Evolutionary conservation across 495 filamentous ascomycete species (phyloP).

Genomic region (Wilcoxina mikolae): DNA sequence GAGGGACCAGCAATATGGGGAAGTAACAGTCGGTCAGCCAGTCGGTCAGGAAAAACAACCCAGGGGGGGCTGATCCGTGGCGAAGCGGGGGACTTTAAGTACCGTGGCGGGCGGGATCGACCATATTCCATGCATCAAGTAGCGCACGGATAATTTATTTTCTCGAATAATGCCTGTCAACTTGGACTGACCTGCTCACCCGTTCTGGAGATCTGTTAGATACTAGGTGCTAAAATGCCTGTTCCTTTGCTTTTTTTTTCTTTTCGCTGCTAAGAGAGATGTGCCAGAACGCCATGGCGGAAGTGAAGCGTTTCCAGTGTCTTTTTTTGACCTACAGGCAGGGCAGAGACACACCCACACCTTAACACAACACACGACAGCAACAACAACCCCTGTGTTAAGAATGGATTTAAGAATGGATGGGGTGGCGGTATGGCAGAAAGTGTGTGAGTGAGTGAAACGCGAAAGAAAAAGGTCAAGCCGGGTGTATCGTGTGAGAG

Average conservation of each 20-base stretch:
- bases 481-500: no score
- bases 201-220: conserved; percentile 1
- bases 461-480: conserved; percentile 1
- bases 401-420: no score
- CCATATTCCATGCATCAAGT: conserved; percentile 1
- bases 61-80: not conserved
- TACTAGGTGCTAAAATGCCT: not conserved
- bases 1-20: no score
- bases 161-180: conserved; percentile 6
- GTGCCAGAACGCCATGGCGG: no score
- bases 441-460: conserved; percentile 5
- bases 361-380: no score
- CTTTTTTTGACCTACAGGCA: no score
- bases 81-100: conserved; percentile 7
- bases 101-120: conserved; percentile 4
- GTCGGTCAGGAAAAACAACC: not conserved
- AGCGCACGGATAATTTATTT: conserved; percentile 2
- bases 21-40: no score
- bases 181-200: not conserved
- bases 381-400: no score
- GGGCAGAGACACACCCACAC: no score
- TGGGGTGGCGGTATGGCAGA: no score
- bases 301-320: no score
- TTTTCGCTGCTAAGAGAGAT: no score
- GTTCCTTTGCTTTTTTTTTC: not conserved